Evolutionary conservation across 805 yeast species (phyloP), one percentile per base, ranked within the genome.

Genomic region (Lipomyces mesembrius): DNA sequence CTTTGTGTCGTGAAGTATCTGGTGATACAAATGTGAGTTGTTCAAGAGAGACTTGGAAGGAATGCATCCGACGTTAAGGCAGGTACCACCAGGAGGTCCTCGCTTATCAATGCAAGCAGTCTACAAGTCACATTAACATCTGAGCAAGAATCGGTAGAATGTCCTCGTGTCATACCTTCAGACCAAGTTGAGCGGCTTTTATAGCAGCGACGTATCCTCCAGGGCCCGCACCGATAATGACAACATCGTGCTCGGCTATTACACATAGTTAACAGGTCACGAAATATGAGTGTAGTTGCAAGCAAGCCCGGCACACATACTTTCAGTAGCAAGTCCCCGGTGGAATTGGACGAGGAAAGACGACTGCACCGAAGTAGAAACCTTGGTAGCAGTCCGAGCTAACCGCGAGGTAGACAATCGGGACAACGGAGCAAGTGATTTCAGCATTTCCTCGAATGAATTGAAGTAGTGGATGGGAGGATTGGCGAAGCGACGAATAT

Each of bases 171-270:
- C 49, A 43, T 55, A 71, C 73, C 67, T 93, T 88, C 75, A 84
- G 85, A 54, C 98, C 98, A 68, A 93, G 84, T 83, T 95, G 99
- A 60, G 99, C 99, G 68, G 97, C 97, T 81, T 92, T 94, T 80
- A 95, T 95, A 76, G 99, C 99, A 64, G 98, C 98, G 75, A 95
- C 95, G 79, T 95, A 95, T 70, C 99, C 99, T 80, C 98, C 99
- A 74, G 99, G 99, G 67, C 99, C 99, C 75, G 98, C 98, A 74
- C 99, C 99, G 77, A 95, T 90, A 74, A 95, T 91, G 63, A 94
- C 96, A 63, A 95, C 86, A 76, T 95, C 98, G 78, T 91, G 95
- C 77, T 88, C 88, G 43, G 59, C 71, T 56, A 62, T 59, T 54
- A 55, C 3, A 39, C 27, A 25, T 6, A 5, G 27, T 35, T 39